Conservation (phyloP, 2,329 filamentous ascomycete genomes). For the Phialophora expanda region DNA sequence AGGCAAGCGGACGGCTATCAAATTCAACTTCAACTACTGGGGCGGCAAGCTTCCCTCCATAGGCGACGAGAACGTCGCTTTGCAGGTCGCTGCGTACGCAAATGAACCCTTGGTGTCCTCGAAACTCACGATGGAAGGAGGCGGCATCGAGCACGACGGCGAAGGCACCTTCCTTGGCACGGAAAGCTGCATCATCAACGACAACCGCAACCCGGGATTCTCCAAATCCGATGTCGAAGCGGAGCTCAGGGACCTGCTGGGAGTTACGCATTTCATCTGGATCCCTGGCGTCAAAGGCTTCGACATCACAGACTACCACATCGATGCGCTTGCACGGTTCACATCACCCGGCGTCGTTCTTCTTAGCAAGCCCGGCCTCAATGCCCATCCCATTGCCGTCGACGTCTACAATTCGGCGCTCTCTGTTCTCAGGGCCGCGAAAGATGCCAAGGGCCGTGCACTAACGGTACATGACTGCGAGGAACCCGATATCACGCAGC, state of each 20-base stretch:
- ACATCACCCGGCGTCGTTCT: conserved; percentile 41
- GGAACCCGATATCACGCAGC: conserved; percentile 38
- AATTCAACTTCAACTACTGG: conserved; percentile 25
- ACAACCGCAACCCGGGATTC: conserved; percentile 42
- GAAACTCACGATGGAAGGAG: conserved; percentile 42
- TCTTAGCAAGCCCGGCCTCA: conserved; percentile 39
- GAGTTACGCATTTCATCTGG: conserved; percentile 45
- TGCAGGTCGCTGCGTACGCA: conserved; percentile 12
- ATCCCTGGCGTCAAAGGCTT: conserved; percentile 42
- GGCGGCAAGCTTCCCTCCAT: conserved; percentile 33
- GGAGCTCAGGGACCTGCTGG: conserved; percentile 41
- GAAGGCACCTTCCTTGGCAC: conserved; percentile 46
- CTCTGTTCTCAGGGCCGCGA: conserved; percentile 34
- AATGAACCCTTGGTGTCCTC: conserved; percentile 34
- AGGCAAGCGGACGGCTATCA: conserved; percentile 28
- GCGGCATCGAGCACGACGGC: conserved; percentile 45
- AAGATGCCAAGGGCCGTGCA: conserved; percentile 40
- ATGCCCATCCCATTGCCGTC: conserved; percentile 35
- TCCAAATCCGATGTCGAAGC: conserved; percentile 39
- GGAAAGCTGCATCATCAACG: conserved; percentile 44
- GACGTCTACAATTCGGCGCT: conserved; percentile 42
- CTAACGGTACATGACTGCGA: conserved; percentile 41
- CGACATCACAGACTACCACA: conserved; percentile 46
- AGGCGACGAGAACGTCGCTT: conserved; percentile 28
- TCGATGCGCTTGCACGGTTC: conserved; percentile 44